Evolutionary conservation across 495 filamentous ascomycete genomes (phyloP), one percentile per base, ranked within the genome.

Genomic region (Talaromyces trachyspermus): DNA sequence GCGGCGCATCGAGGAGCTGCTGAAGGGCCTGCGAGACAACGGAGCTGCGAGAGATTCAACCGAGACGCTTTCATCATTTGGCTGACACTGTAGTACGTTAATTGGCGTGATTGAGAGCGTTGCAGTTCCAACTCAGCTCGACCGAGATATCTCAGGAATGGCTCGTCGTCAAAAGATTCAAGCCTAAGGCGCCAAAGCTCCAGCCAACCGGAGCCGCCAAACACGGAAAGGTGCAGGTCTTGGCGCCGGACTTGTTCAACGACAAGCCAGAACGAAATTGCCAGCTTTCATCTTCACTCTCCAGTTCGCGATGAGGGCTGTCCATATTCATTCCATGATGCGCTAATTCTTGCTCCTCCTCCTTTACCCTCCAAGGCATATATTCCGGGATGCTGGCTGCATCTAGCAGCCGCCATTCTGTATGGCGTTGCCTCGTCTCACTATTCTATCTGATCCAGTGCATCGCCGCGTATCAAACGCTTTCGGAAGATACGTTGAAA

Each of bases 401-500:
- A 12, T 37, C 33, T 15, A 37, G 33, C 33, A 37, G 33, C 6
- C 5, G 30, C 43, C 43, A 11, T 37, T 22, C 44, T 7, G 15
- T 46, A 15, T 46, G 44, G 44, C 44, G 19, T 29, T 32, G 24
- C 15, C 9, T 36, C 22, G 17, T 46, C 30, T 36, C 44, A 22
- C 32, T 70, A 2, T 39, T 65, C 0, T 49, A 52, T 18, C 44
- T 69, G 6, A 40, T 70, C n/a, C 26, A 51, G 22, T 57, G 56
- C 2, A 53, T 51, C 17, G 49, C 63, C 26, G 84, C 84, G 50
- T 95, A 94, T 70, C 79, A 80, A 26, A 67, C 73, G 26, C 67
- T 95, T 45, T 87, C 90, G 10, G 81, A 91, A 53, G 66, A 78
- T 35, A 81, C 83, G 15, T 72, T 97, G 11, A 69, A 66, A 29